phyloP scores from a whole-genome alignment of 73 alveolate species.

The Symbiodinium natans region DNA sequence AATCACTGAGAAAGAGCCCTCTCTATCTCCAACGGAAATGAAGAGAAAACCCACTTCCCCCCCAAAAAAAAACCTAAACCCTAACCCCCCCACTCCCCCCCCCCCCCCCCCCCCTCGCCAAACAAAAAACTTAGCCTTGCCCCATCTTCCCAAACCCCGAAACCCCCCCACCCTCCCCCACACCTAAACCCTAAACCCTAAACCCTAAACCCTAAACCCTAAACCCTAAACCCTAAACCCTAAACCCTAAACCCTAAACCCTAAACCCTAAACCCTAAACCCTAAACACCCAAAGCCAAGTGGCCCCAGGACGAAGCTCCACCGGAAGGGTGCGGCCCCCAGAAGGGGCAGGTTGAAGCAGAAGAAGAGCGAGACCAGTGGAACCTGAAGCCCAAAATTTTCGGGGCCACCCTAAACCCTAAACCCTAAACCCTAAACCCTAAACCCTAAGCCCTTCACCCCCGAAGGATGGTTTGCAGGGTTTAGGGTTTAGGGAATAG shows the following conservation, averaged over 20 bases:
- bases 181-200: too few species aligned
- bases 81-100: too few species aligned
- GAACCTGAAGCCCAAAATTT: too few species aligned
- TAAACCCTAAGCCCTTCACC: background rate
- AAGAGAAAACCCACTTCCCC: too few species aligned
- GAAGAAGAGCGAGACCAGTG: conserved; percentile 82
- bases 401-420: too few species aligned
- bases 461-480: background rate
- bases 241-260: background rate
- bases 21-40: too few species aligned
- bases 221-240: background rate
- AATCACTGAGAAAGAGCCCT: too few species aligned
- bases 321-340: conserved; percentile 83
- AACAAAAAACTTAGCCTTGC: too few species aligned
- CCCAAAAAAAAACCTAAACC: too few species aligned
- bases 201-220: background rate
- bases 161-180: too few species aligned
- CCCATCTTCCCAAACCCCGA: too few species aligned
- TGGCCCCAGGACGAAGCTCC: conserved; percentile 81
- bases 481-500: background rate
- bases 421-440: background rate
- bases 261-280: background rate
- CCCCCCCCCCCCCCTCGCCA: too few species aligned
- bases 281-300: background rate
- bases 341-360: conserved; percentile 72